phyloP scores from a whole-genome alignment of 495 filamentous ascomycete species.

The Penicillium steckii region DNA sequence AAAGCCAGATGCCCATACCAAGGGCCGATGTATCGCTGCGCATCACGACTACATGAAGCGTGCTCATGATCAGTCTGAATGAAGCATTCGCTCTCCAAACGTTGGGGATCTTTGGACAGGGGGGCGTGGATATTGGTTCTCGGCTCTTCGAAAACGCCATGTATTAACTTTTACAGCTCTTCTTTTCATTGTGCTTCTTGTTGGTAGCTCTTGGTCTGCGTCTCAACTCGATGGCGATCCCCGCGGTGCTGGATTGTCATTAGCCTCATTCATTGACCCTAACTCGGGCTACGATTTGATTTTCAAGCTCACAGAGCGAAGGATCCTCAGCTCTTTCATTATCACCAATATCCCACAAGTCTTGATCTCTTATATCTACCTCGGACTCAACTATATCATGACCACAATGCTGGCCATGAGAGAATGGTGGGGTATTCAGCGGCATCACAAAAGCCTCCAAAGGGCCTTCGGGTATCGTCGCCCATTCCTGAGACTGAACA shows the following conservation, averaged over 20 bases:
- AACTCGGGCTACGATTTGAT: neutral
- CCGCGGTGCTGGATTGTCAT: no score
- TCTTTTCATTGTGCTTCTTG: neutral
- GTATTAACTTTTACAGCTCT: neutral
- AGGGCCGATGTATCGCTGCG: neutral
- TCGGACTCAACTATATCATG: constrained; percentile 33
- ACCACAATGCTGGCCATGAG: constrained; percentile 33
- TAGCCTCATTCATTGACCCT: neutral
- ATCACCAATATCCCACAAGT: neutral
- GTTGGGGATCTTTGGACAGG: neutral
- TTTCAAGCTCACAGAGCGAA: no score
- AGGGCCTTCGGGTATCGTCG: constrained; percentile 29
- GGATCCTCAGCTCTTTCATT: neutral
- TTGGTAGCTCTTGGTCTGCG: neutral
- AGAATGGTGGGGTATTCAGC: constrained; percentile 25
- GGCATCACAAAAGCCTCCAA: constrained; percentile 1
- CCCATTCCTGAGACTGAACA: constrained; percentile 2
- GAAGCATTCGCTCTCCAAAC: neutral
- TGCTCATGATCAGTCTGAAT: neutral
- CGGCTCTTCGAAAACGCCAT: neutral
- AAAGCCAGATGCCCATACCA: neutral
- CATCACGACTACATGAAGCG: neutral
- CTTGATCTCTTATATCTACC: constrained; percentile 26
- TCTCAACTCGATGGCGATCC: neutral
- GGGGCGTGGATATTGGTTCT: neutral